Conservation (phyloP, 2,329 filamentous ascomycete species). For the Ophiocordyceps camponoti-saundersi region DNA sequence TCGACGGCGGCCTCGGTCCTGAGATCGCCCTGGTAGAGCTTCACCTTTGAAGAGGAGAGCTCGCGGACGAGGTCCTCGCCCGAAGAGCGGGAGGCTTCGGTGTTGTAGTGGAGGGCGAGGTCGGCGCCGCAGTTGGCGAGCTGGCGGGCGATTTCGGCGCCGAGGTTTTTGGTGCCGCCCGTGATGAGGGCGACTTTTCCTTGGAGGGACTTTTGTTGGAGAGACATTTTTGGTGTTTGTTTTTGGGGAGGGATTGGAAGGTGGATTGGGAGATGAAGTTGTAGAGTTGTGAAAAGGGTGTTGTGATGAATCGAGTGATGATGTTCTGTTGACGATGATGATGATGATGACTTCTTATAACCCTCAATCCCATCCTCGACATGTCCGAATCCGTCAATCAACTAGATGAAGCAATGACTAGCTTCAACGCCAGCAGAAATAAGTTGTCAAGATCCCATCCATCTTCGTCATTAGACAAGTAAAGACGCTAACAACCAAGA, state of each 20-base stretch:
- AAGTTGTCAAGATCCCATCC: too few species aligned
- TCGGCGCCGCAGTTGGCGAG: slow-evolving; percentile 37
- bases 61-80: slow-evolving; percentile 17
- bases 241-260: background rate
- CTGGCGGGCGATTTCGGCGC: slow-evolving; percentile 37
- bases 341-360: too few species aligned
- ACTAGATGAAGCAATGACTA: too few species aligned
- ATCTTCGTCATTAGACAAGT: too few species aligned
- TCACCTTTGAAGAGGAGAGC: slow-evolving; percentile 18
- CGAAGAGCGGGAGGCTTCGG: slow-evolving; percentile 17
- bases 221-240: background rate
- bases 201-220: slow-evolving; percentile 16
- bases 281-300: background rate
- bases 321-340: too few species aligned
- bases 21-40: slow-evolving; percentile 25
- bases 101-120: slow-evolving; percentile 41
- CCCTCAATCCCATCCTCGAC: too few species aligned
- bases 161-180: slow-evolving; percentile 41
- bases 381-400: too few species aligned
- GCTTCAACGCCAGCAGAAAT: too few species aligned
- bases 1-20: slow-evolving; percentile 21
- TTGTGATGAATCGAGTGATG: too few species aligned
- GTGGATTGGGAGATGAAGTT: background rate
- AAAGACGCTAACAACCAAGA: too few species aligned
- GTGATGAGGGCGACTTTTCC: slow-evolving; percentile 32